Evolutionary conservation across 148 eudicot species (phyloP).

Genomic region (Linanthus parryae): DNA sequence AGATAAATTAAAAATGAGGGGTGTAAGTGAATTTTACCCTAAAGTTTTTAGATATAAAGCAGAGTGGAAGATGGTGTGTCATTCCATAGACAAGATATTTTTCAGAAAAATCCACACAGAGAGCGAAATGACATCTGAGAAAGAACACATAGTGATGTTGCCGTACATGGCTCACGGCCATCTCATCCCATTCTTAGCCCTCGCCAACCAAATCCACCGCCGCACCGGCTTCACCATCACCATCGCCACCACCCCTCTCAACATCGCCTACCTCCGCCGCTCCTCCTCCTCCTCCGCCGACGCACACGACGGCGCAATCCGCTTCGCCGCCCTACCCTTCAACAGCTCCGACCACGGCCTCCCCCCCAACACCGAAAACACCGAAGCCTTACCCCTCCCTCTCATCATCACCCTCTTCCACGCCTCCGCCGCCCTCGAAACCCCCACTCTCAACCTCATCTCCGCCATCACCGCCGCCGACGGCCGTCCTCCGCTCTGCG

Average conservation of each 20-base stretch:
- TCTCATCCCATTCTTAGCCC: conserved; percentile 59
- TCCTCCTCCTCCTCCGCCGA: background rate
- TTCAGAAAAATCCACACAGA: no score
- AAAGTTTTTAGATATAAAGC: no score
- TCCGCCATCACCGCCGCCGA: conserved; percentile 15
- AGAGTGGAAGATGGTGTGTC: no score
- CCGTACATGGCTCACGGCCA: conserved; percentile 78
- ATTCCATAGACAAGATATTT: no score
- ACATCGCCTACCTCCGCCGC: conserved; percentile 26
- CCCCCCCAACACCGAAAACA: conserved; percentile 47
- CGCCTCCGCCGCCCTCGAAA: conserved; percentile 33
- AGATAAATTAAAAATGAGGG: no score
- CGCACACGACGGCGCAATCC: conserved; percentile 5
- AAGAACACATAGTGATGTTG: conserved; percentile 43
- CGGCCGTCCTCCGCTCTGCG: conserved; percentile 42
- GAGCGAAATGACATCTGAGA: no score
- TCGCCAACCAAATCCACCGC: conserved; percentile 35
- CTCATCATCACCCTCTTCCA: conserved; percentile 26
- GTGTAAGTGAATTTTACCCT: no score
- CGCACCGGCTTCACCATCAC: conserved; percentile 38
- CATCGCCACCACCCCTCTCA: conserved; percentile 45
- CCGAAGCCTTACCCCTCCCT: conserved; percentile 25
- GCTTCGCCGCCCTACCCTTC: conserved; percentile 34
- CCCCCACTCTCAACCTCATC: conserved; percentile 18
- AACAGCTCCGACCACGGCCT: conserved; percentile 28